Percentiles rank a stretch among this genome's conserved stretches.
Conservation (phyloP, 176 grass and related monocot species). For the Urochloa ruziziensis region DNA sequence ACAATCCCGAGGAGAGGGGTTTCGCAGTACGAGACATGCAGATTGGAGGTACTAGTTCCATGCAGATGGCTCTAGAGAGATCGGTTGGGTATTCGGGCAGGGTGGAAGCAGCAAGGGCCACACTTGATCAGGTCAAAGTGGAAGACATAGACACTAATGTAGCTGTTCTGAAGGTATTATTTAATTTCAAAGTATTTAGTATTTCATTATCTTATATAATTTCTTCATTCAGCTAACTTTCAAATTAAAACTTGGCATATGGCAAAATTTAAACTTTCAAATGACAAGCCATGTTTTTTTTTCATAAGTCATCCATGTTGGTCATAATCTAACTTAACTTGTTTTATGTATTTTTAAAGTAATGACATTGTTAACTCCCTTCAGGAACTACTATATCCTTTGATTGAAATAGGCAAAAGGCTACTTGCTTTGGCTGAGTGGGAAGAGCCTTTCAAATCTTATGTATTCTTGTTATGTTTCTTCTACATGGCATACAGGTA, state of each 20-base stretch:
- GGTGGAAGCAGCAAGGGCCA: constrained; percentile 66
- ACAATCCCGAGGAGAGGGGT: constrained; percentile 40
- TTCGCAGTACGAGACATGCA: constrained; percentile 44
- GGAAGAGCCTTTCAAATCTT: constrained; percentile 87
- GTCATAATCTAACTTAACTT: background rate
- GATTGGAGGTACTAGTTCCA: constrained; percentile 57
- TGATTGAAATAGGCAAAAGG: constrained; percentile 71
- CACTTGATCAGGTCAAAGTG: constrained; percentile 78
- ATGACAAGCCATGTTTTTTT: too few species aligned
- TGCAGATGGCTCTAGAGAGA: constrained; percentile 68
- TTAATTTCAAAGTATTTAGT: background rate
- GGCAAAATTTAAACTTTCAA: background rate
- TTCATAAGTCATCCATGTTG: background rate
- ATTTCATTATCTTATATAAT: too few species aligned
- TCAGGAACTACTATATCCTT: constrained; percentile 93
- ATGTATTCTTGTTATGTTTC: constrained; percentile 64
- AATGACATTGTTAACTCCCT: background rate
- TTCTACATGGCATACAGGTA: constrained; percentile 80
- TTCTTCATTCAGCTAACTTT: background rate
- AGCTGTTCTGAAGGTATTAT: constrained; percentile 65
- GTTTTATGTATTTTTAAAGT: background rate
- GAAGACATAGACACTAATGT: constrained; percentile 91
- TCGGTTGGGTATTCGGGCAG: constrained; percentile 68
- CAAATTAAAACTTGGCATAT: background rate
- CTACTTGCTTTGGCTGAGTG: constrained; percentile 66